phyloP scores from a whole-genome alignment of 2,329 filamentous ascomycete genomes.

The Plenodomus biglobosus region DNA sequence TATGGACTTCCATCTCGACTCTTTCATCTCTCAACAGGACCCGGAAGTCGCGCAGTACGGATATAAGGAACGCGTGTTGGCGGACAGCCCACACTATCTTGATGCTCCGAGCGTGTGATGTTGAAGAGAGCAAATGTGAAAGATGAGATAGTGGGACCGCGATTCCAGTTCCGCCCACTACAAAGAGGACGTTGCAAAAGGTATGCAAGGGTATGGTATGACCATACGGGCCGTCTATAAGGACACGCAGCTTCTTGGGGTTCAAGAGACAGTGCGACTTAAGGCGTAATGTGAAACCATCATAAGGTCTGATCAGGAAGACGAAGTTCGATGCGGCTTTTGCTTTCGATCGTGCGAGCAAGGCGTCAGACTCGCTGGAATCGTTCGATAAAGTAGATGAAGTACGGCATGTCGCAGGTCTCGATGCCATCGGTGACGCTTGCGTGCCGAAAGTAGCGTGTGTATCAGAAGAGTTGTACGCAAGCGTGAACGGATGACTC shows the following conservation, averaged over 20 bases:
- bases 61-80: slow-evolving; percentile 32
- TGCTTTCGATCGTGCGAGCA: slow-evolving; percentile 15
- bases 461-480: slow-evolving; percentile 18
- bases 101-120: slow-evolving; percentile 19
- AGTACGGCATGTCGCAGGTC: slow-evolving; percentile 9
- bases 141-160: slow-evolving; percentile 38
- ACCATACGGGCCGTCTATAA: slow-evolving; percentile 57
- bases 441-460: not conserved
- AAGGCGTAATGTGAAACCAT: slow-evolving; percentile 55
- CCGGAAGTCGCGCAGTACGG: slow-evolving; percentile 27
- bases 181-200: slow-evolving; percentile 44
- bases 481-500: slow-evolving; percentile 53
- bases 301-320: slow-evolving; percentile 55
- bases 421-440: slow-evolving; percentile 12
- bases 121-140: slow-evolving; percentile 12
- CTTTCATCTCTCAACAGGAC: slow-evolving; percentile 25
- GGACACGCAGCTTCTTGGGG: slow-evolving; percentile 40
- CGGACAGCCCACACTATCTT: slow-evolving; percentile 41
- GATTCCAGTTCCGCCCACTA: slow-evolving; percentile 43
- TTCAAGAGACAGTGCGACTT: slow-evolving; percentile 18
- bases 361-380: slow-evolving; percentile 35
- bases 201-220: slow-evolving; percentile 45
- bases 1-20: slow-evolving; percentile 29
- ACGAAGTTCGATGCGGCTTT: slow-evolving; percentile 33
- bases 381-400: slow-evolving; percentile 11